A percentile compares a stretch with the other conserved stretches of the same genome.
Conservation (phyloP, 768 basidiomycete species). For the Xerocomellus dryophilus region DNA sequence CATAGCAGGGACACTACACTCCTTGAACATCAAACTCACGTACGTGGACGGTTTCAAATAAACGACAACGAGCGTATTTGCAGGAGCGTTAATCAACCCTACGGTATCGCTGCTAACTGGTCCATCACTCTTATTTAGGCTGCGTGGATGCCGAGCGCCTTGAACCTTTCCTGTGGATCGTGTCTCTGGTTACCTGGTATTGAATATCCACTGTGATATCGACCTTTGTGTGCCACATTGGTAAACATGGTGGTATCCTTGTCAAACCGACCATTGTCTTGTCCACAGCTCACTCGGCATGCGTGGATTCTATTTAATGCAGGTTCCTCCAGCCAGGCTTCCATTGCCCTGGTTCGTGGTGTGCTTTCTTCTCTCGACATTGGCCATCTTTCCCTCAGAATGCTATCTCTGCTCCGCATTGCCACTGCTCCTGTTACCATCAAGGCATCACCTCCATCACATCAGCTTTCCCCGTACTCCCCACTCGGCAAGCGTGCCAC, state of each 20-base stretch:
- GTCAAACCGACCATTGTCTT: conserved; percentile 14
- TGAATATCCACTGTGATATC: conserved; percentile 2
- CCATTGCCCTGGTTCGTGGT: not conserved
- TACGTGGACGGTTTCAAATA: not conserved
- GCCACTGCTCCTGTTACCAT: conserved; percentile 1
- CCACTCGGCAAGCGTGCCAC: conserved; percentile 4
- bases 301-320: conserved; percentile 17
- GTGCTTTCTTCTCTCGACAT: not conserved
- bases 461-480: not conserved
- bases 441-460: conserved; percentile 4
- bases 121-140: too few relatives aligned
- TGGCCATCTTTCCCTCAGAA: not conserved
- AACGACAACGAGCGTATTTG: too few relatives aligned
- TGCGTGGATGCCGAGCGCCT: too few relatives aligned
- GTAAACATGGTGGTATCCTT: not conserved
- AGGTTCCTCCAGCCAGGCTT: not conserved
- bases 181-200: not conserved
- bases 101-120: too few relatives aligned
- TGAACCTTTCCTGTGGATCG: not conserved
- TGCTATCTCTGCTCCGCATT: conserved; percentile 13
- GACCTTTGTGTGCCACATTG: conserved; percentile 9
- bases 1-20: not conserved
- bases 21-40: not conserved
- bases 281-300: conserved; percentile 8
- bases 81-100: too few relatives aligned